phyloP scores from a whole-genome alignment of 2,329 filamentous ascomycete genomes.

The Thelonectria blattea region DNA sequence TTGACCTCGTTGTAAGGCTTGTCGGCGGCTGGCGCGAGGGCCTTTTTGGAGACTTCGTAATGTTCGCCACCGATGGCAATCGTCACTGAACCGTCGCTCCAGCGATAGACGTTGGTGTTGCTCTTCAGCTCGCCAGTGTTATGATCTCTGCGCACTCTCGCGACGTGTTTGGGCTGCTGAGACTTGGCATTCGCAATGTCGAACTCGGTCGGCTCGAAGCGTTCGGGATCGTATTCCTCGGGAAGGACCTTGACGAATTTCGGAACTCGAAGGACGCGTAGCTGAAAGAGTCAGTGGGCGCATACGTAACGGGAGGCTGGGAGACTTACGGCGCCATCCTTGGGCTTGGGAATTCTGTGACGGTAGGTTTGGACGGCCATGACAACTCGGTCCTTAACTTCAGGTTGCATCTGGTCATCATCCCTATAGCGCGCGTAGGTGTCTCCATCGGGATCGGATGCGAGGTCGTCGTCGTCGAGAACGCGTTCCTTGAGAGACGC shows the following conservation, averaged over 20 bases:
- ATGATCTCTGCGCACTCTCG: constrained; percentile 72
- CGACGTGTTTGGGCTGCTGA: constrained; percentile 66
- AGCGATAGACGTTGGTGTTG: constrained; percentile 76
- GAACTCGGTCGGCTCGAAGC: constrained; percentile 66
- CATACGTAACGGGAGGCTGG: not conserved
- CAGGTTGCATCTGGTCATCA: constrained; percentile 52
- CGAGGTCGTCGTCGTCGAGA: constrained; percentile 66
- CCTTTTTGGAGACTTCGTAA: constrained; percentile 75
- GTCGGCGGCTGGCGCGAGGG: constrained; percentile 65
- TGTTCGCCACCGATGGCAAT: constrained; percentile 77
- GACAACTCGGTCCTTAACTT: constrained; percentile 61
- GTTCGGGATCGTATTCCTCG: constrained; percentile 68
- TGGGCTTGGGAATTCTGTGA: constrained; percentile 73
- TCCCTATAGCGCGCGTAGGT: constrained; percentile 49
- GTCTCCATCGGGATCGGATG: constrained; percentile 56
- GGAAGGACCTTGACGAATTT: constrained; percentile 75
- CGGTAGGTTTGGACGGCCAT: constrained; percentile 70
- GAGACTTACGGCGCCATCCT: constrained; percentile 69
- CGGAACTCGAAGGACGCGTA: constrained; percentile 74
- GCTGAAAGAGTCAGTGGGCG: constrained; percentile 47
- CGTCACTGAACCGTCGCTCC: constrained; percentile 81
- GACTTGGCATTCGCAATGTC: constrained; percentile 60
- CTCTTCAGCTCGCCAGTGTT: constrained; percentile 72
- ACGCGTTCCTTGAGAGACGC: constrained; percentile 66
- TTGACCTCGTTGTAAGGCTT: constrained; percentile 69